These are phyloP conservation scores for Neofusicoccum sp. DNA, from an alignment of 2,329 filamentous ascomycete genomes.

Conservation along the genomic window DNA sequence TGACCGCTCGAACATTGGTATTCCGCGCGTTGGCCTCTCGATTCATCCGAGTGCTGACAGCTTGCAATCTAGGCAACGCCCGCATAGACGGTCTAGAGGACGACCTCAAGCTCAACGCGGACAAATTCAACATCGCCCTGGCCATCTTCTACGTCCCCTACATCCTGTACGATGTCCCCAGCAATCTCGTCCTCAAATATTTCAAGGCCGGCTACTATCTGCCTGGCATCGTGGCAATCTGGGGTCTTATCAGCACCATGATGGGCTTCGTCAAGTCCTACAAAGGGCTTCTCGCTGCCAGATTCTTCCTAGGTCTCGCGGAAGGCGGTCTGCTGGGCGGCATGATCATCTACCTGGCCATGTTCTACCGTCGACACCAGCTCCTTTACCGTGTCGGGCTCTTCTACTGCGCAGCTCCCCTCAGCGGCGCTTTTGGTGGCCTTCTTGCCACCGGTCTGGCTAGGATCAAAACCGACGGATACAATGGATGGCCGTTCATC, in stretches of 20 bases:
- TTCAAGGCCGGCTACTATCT: slow-evolving; percentile 43
- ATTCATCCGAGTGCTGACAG: too few species aligned
- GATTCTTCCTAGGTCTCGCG: slow-evolving; percentile 42
- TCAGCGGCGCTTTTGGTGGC: slow-evolving; percentile 43
- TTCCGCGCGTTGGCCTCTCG: too few species aligned
- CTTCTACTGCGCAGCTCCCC: slow-evolving; percentile 39
- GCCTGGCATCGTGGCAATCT: slow-evolving; percentile 38
- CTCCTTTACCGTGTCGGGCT: slow-evolving; percentile 41
- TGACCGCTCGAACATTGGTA: slow-evolving; percentile 43
- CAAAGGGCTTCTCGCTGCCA: slow-evolving; percentile 39
- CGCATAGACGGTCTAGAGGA: slow-evolving; percentile 41
- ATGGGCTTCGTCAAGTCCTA: slow-evolving; percentile 45
- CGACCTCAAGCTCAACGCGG: slow-evolving; percentile 40
- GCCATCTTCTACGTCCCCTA: slow-evolving; percentile 48
- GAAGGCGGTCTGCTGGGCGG: slow-evolving; percentile 43
- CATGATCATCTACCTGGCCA: slow-evolving; percentile 43
- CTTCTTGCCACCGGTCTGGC: slow-evolving; percentile 44
- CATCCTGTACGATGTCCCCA: slow-evolving; percentile 42
- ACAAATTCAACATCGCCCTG: slow-evolving; percentile 44
- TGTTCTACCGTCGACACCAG: slow-evolving; percentile 43
- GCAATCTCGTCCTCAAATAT: slow-evolving; percentile 42
- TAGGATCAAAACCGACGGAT: slow-evolving; percentile 36
- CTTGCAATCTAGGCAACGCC: too few species aligned
- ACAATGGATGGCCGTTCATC: slow-evolving; percentile 41
- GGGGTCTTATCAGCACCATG: slow-evolving; percentile 41